Evolutionary conservation across 2,329 filamentous ascomycete genomes (phyloP).

Genomic region (Aspergillus caelatus): DNA sequence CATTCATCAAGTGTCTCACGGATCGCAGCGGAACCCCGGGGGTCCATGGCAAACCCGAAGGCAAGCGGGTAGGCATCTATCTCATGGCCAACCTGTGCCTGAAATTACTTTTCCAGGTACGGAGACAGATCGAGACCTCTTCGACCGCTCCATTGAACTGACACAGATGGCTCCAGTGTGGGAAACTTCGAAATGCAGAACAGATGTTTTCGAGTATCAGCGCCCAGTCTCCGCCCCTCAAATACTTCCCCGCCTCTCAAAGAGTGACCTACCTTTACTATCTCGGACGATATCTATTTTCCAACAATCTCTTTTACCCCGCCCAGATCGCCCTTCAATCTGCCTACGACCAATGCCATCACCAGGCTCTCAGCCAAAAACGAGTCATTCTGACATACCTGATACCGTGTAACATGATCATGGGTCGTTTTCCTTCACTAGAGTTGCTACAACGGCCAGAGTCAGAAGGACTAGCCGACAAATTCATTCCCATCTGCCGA

Average conservation of each 20-base stretch:
- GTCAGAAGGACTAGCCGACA: slow-evolving; percentile 63
- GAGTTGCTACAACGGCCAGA: slow-evolving; percentile 71
- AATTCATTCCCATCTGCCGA: slow-evolving; percentile 73
- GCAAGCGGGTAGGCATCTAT: slow-evolving; percentile 86
- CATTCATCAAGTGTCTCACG: slow-evolving; percentile 86
- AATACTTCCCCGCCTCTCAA: slow-evolving; percentile 80
- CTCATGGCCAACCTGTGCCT: slow-evolving; percentile 88
- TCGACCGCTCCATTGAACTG: neutral
- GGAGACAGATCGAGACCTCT: slow-evolving; percentile 17
- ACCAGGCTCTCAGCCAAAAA: slow-evolving; percentile 65
- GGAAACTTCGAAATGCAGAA: slow-evolving; percentile 79
- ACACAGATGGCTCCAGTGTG: slow-evolving; percentile 56
- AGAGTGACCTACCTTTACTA: slow-evolving; percentile 94
- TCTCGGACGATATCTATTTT: slow-evolving; percentile 85
- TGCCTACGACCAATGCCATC: slow-evolving; percentile 76
- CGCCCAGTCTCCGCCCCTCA: slow-evolving; percentile 77
- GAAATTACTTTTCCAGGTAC: slow-evolving; percentile 80
- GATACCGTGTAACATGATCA: slow-evolving; percentile 77
- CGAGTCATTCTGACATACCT: slow-evolving; percentile 81
- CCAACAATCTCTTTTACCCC: slow-evolving; percentile 78
- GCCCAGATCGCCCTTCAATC: slow-evolving; percentile 75
- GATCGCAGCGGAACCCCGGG: slow-evolving; percentile 70
- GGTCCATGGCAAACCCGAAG: slow-evolving; percentile 68
- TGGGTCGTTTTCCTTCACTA: slow-evolving; percentile 78
- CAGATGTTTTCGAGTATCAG: slow-evolving; percentile 90